These are phyloP conservation scores for Mortierella sp. DNA, from an alignment of 371 early-diverging fungal genomes.

Conservation along the genomic window DNA sequence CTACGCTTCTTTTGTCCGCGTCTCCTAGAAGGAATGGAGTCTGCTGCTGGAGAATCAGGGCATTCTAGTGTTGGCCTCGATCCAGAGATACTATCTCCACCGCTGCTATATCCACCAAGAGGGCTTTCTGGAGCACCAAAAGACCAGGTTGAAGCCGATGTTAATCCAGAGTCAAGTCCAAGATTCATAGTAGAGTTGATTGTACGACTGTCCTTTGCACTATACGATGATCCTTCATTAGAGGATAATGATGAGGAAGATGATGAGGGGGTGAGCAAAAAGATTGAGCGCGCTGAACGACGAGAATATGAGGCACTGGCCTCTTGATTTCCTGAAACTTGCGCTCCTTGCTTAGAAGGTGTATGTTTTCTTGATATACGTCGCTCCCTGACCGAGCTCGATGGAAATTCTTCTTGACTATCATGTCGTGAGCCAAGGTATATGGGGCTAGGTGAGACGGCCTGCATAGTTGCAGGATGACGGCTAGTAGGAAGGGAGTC, in stretches of 20 bases:
- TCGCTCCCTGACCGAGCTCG: not conserved
- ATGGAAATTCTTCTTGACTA: not conserved
- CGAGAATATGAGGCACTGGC: slow-evolving; percentile 2
- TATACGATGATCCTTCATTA: not conserved
- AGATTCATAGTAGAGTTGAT: slow-evolving; percentile 10
- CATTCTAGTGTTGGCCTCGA: not conserved
- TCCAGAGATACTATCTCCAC: slow-evolving; percentile 16
- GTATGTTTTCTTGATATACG: slow-evolving; percentile 7
- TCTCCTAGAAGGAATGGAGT: not conserved
- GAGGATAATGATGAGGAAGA: slow-evolving; percentile 30
- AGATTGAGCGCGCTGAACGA: slow-evolving; percentile 21
- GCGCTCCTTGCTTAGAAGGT: slow-evolving; percentile 8
- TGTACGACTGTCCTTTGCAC: not conserved
- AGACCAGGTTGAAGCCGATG: slow-evolving; percentile 14
- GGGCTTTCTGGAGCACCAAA: slow-evolving; percentile 28
- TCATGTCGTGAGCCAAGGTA: slow-evolving; percentile 12
- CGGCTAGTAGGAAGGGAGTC: not conserved
- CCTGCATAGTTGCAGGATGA: slow-evolving; percentile 38
- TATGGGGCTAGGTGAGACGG: slow-evolving; percentile 32
- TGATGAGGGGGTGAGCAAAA: slow-evolving; percentile 23
- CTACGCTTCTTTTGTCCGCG: slow-evolving; percentile 33
- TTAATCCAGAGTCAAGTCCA: slow-evolving; percentile 1
- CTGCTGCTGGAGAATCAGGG: not conserved
- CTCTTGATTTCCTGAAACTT: not conserved
- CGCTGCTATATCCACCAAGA: slow-evolving; percentile 12